Conservation (phyloP, 768 basidiomycete genomes). For the Phaffia tasmanica region DNA sequence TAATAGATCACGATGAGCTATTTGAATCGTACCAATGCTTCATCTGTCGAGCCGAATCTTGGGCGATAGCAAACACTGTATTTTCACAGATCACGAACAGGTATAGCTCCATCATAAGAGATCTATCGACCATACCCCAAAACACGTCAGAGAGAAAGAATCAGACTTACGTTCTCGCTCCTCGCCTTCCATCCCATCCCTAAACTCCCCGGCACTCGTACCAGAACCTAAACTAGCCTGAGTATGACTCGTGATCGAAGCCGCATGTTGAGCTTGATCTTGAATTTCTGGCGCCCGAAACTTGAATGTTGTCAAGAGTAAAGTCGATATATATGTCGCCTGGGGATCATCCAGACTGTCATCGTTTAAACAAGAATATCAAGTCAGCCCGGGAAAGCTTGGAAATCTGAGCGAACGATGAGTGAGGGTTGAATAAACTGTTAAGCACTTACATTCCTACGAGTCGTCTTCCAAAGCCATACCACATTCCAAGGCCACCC, state of each 20-base stretch:
- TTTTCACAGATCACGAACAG: not conserved
- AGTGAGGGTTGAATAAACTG: not conserved
- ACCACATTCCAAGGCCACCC: conserved; percentile 81
- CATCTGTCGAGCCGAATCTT: conserved; percentile 17
- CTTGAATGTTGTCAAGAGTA: conserved; percentile 63
- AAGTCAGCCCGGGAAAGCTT: not conserved
- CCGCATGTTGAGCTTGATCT: conserved; percentile 84
- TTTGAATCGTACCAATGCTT: conserved; percentile 17
- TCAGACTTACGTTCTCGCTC: conserved; percentile 71
- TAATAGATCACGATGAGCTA: too few relatives aligned
- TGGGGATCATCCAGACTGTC: conserved; percentile 64
- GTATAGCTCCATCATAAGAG: not conserved
- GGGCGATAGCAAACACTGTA: conserved; percentile 73
- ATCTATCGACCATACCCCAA: not conserved
- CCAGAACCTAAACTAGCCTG: conserved; percentile 43
- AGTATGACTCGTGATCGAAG: conserved; percentile 53
- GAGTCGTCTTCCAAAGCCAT: conserved; percentile 76
- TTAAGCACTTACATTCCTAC: conserved; percentile 59
- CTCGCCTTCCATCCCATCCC: conserved; percentile 84
- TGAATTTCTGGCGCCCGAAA: conserved; percentile 64
- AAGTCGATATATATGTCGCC: conserved; percentile 56
- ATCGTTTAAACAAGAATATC: conserved; percentile 8
- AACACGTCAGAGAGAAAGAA: not conserved
- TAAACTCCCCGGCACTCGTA: conserved; percentile 60
- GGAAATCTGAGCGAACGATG: too few relatives aligned